These are phyloP conservation scores for Phytophthora niederhauseri DNA, from an alignment of 352 stramenopile genomes.

Conservation along the genomic window DNA sequence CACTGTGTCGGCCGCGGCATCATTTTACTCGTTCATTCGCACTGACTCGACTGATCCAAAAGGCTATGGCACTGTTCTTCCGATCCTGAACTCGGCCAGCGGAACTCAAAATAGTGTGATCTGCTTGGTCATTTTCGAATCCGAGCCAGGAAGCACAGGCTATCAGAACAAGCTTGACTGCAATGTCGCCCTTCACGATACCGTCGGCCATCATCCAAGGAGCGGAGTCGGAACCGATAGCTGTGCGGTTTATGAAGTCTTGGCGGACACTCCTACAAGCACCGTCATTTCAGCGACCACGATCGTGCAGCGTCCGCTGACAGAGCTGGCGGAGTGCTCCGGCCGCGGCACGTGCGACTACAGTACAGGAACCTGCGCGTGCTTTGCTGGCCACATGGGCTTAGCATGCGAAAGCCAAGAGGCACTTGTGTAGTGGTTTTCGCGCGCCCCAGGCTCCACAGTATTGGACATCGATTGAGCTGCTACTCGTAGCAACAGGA, in stretches of 20 bases:
- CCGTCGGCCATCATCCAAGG: slow-evolving; percentile 46
- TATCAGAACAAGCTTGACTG: slow-evolving; percentile 65
- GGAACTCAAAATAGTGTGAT: slow-evolving; percentile 7
- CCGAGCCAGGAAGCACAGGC: slow-evolving; percentile 55
- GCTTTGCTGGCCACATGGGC: slow-evolving; percentile 76
- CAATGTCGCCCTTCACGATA: slow-evolving; percentile 42
- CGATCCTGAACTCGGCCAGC: no score
- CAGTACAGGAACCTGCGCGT: slow-evolving; percentile 58
- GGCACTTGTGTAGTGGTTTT: slow-evolving; percentile 23
- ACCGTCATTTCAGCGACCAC: background rate
- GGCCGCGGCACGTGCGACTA: slow-evolving; percentile 67
- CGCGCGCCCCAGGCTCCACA: no score
- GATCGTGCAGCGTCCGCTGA: slow-evolving; percentile 31
- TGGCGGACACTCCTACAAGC: no score
- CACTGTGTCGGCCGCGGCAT: slow-evolving; percentile 8
- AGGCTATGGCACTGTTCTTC: slow-evolving; percentile 1
- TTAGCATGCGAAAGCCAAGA: slow-evolving; percentile 72
- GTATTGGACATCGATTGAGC: no score
- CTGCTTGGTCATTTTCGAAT: slow-evolving; percentile 37
- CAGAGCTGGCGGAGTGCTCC: slow-evolving; percentile 62
- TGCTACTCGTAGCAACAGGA: background rate
- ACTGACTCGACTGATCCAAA: slow-evolving; percentile 8
- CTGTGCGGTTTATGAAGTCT: background rate
- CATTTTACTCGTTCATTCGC: slow-evolving; percentile 37
- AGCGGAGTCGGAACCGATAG: background rate